Percentiles rank a stretch among this genome's conserved stretches.
Evolutionary conservation across 2,329 filamentous ascomycete species (phyloP).

Genomic region (Colletotrichum lupini): DNA sequence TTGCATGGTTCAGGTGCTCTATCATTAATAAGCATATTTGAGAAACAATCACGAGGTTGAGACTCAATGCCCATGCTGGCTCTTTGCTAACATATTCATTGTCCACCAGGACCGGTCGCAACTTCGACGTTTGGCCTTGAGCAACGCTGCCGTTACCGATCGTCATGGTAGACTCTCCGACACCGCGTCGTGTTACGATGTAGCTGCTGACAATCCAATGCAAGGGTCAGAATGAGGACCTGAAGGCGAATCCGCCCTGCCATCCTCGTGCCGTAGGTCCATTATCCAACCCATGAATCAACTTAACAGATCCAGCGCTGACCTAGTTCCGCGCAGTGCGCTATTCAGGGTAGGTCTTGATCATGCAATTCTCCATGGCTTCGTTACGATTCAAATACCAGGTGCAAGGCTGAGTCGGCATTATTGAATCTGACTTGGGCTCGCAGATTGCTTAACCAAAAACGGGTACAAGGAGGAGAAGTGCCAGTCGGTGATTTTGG

Average conservation of each 20-base stretch:
- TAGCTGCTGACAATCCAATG: neutral
- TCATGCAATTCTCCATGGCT: neutral
- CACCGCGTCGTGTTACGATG: neutral
- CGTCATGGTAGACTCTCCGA: conserved; percentile 1
- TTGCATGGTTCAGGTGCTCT: neutral
- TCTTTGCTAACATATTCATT: neutral
- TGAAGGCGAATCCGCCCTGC: conserved; percentile 82
- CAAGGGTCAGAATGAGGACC: conserved; percentile 69
- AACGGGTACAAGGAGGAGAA: conserved; percentile 88
- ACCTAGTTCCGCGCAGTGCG: conserved; percentile 70
- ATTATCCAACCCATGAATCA: neutral
- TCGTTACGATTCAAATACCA: neutral
- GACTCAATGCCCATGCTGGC: neutral
- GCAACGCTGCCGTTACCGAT: neutral
- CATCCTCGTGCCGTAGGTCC: conserved; percentile 81
- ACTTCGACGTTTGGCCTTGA: neutral
- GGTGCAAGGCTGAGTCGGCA: neutral
- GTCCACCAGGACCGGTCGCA: neutral
- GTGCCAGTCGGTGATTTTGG: conserved; percentile 82
- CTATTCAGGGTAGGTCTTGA: conserved; percentile 79
- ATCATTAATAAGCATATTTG: neutral
- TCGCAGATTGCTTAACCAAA: conserved; percentile 81
- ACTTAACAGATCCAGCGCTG: neutral
- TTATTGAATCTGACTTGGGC: neutral
- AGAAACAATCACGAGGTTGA: neutral